These are phyloP conservation scores for Decorospora gaudefroyi DNA, from an alignment of 2,329 filamentous ascomycete genomes.

Conservation along the genomic window DNA sequence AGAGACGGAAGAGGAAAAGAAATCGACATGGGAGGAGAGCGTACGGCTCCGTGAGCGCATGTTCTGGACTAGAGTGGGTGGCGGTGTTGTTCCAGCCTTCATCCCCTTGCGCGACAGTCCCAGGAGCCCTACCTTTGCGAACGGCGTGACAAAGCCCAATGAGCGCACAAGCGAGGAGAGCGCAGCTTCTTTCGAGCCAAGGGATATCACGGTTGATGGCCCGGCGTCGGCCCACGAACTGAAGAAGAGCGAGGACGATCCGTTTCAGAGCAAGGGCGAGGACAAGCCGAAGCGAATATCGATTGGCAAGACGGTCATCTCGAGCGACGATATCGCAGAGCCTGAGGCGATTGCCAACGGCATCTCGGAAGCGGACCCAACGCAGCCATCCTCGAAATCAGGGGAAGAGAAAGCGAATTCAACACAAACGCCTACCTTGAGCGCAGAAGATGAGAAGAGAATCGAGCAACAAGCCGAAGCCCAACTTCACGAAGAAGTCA, in stretches of 20 bases:
- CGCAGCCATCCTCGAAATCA: background rate
- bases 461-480: conserved; percentile 44
- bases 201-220: conserved; percentile 21
- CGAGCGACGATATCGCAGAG: conserved; percentile 6
- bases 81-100: conserved; percentile 77
- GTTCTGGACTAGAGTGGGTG: conserved; percentile 94
- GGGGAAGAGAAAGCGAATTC: background rate
- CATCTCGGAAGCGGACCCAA: background rate
- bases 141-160: conserved; percentile 21
- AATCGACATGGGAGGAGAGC: conserved; percentile 91
- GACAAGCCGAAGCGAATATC: conserved; percentile 43
- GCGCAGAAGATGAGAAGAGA: conserved; percentile 38
- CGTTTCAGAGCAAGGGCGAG: conserved; percentile 35
- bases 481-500: conserved; percentile 43
- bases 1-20: conserved; percentile 81
- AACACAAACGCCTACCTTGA: background rate
- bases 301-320: conserved; percentile 47
- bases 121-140: conserved; percentile 40
- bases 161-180: conserved; percentile 40
- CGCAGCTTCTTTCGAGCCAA: conserved; percentile 29
- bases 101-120: conserved; percentile 42
- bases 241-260: conserved; percentile 41
- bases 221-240: conserved; percentile 9
- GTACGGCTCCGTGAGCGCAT: conserved; percentile 88
- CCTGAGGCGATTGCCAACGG: no score